A percentile compares a stretch with the other conserved stretches of the same genome.
phyloP scores from a whole-genome alignment of 768 basidiomycete species.

The Calocybe cyanea region DNA sequence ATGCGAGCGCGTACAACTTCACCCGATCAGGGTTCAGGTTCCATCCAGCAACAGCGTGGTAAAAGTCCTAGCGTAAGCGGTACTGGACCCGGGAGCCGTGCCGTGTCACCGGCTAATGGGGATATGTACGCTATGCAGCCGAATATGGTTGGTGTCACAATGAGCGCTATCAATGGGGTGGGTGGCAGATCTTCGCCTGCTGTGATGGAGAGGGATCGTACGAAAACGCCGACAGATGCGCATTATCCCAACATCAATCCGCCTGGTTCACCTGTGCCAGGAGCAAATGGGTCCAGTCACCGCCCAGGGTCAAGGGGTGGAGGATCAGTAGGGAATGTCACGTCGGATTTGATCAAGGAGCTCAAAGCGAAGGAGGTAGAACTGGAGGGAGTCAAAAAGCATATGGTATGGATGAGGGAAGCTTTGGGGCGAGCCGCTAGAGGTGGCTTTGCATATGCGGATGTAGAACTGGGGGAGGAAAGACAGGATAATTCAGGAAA shows the following conservation, averaged over 20 bases:
- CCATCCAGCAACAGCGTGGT: slow-evolving; percentile 29
- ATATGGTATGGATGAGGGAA: slow-evolving; percentile 84
- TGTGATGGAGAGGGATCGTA: slow-evolving; percentile 40
- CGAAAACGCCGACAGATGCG: slow-evolving; percentile 55
- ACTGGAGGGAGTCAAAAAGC: slow-evolving; percentile 68
- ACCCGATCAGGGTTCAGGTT: slow-evolving; percentile 36
- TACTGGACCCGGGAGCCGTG: slow-evolving; percentile 50
- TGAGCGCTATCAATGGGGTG: slow-evolving; percentile 42
- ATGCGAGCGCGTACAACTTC: slow-evolving; percentile 49
- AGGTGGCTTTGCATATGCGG: slow-evolving; percentile 71
- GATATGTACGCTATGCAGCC: slow-evolving; percentile 30
- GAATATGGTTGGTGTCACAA: slow-evolving; percentile 53
- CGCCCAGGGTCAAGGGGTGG: slow-evolving; percentile 36
- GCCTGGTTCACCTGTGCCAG: slow-evolving; percentile 41
- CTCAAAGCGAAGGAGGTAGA: slow-evolving; percentile 81
- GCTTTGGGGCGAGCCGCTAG: slow-evolving; percentile 72
- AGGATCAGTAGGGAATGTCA: slow-evolving; percentile 64
- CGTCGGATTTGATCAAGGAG: slow-evolving; percentile 75
- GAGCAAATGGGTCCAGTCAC: slow-evolving; percentile 42
- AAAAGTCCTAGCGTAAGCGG: slow-evolving; percentile 53
- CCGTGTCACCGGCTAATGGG: slow-evolving; percentile 53
- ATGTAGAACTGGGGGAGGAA: slow-evolving; percentile 30
- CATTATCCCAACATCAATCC: slow-evolving; percentile 44
- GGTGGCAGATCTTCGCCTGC: slow-evolving; percentile 37
- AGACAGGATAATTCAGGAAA: slow-evolving; percentile 39